These are phyloP conservation scores for Neofusicoccum kwambonambiense DNA, from an alignment of 2,329 filamentous ascomycete species.

Conservation along the genomic window DNA sequence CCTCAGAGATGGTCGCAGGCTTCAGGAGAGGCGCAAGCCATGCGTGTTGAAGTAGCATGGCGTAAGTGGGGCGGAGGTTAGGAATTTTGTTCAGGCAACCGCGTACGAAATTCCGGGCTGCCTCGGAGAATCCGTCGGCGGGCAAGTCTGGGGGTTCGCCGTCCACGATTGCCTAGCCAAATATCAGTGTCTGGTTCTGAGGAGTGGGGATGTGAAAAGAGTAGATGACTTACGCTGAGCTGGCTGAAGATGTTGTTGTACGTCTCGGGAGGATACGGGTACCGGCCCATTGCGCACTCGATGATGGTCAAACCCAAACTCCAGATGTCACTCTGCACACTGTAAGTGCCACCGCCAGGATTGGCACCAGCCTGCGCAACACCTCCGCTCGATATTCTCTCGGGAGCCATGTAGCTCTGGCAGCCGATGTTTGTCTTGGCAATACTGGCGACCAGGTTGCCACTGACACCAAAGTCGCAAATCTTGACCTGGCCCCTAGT, in stretches of 20 bases:
- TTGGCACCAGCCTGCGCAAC: slow-evolving; percentile 69
- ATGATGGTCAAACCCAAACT: slow-evolving; percentile 91
- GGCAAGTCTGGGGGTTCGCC: slow-evolving; percentile 92
- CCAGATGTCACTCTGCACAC: slow-evolving; percentile 98
- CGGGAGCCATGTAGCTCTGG: slow-evolving; percentile 98
- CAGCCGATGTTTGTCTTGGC: slow-evolving; percentile 99
- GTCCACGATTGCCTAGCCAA: slow-evolving; percentile 84
- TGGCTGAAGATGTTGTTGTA: slow-evolving; percentile 99
- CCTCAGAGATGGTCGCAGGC: slow-evolving; percentile 71
- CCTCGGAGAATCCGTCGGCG: slow-evolving; percentile 70
- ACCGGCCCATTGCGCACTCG: slow-evolving; percentile 90
- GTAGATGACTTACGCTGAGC: slow-evolving; percentile 70
- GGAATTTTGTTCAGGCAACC: slow-evolving; percentile 92
- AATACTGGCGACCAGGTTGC: slow-evolving; percentile 94
- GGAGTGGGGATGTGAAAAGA: not conserved
- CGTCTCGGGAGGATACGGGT: slow-evolving; percentile 95
- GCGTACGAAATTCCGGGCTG: slow-evolving; percentile 81
- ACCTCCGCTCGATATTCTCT: slow-evolving; percentile 85
- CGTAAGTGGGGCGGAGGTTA: slow-evolving; percentile 88
- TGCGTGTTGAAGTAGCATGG: slow-evolving; percentile 81
- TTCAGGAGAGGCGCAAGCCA: slow-evolving; percentile 79
- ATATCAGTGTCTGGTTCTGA: slow-evolving; percentile 21
- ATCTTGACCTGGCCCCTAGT: slow-evolving; percentile 91
- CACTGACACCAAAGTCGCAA: slow-evolving; percentile 96
- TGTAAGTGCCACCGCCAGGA: slow-evolving; percentile 80